Base-by-base conservation (phyloP, 2,329 filamentous ascomycete species). In the Botrytis porri region DNA sequence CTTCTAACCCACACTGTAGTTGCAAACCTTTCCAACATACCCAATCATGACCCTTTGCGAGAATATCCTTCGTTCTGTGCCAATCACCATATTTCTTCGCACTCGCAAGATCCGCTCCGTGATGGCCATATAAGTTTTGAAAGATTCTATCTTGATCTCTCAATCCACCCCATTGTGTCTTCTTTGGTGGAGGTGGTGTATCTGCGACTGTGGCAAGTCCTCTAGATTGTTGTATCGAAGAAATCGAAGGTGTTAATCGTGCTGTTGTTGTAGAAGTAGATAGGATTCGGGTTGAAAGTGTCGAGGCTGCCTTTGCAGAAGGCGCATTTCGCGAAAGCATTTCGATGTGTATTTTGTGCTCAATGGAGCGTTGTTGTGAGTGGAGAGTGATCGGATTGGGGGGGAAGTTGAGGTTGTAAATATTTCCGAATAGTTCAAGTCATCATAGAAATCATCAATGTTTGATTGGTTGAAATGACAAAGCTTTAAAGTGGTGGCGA, bases 41-140 rank as follows among this genome's bases (percentile, higher is more conserved):
- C 91, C 96, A 99, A 80, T 99, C 95, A 84, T 99, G 93, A 73
- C 96, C 96, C 88, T 99, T 99, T 79, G 94, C 85, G 74, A 99
- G 84, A 73, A 99, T 99, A 83, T 99, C 96, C 88, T 99, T 99
- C 72, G 96, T 99, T 88, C 97, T 97, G 87, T 99, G 90, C 96
- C 96, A 99, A 84, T 98, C 96, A 79, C 96, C 96, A 88, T 97
- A 97, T 86, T 97, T 97, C 91, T 94, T 95, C 71, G 96, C 95
- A 81, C 90, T 94, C 87, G 96, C 95, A 79, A 99, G 85, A 83
- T 98, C 95, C 76, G 94, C 88, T 70, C 94, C 94, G 85, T 93
- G 94, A 82, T 96, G 94, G 80, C 94, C 91, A 86, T 99, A 99
- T 74, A 99, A 88, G 85, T 99, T 99, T 86, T 97, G 95, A 86